A percentile compares a stretch with the other conserved stretches of the same genome.
Conservation (phyloP, 257 asterid genomes). For the Paulownia fortunei region DNA sequence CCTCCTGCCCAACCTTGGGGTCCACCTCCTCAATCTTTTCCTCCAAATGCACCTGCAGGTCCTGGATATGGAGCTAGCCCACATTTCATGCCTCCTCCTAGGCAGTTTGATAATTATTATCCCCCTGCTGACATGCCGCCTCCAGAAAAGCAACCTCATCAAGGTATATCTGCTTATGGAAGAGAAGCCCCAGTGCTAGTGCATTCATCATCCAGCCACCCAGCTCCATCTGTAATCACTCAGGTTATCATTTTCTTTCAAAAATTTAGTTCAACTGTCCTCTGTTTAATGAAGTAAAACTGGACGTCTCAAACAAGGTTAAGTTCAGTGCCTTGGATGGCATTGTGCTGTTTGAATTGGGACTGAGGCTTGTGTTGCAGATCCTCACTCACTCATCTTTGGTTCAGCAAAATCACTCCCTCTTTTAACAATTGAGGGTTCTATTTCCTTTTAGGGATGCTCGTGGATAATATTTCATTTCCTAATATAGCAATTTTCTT, state of each 20-base stretch:
- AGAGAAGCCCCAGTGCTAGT: constrained; percentile 20
- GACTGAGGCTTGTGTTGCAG: not conserved
- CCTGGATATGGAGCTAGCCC: constrained; percentile 23
- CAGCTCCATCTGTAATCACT: constrained; percentile 19
- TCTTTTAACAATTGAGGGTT: not conserved
- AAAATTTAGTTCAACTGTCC: not conserved
- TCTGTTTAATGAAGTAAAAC: constrained; percentile 2
- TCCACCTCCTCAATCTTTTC: constrained; percentile 19
- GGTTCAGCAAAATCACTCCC: constrained; percentile 1
- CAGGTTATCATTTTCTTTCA: not conserved
- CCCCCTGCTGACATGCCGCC: not conserved
- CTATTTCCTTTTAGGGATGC: not conserved
- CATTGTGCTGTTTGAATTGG: not conserved
- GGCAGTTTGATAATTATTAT: constrained; percentile 20
- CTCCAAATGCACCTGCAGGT: not conserved
- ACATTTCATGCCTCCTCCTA: constrained; percentile 20
- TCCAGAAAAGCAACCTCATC: constrained; percentile 16
- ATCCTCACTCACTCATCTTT: not conserved
- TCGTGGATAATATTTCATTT: not conserved
- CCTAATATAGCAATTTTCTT: not conserved
- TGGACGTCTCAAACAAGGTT: constrained; percentile 1
- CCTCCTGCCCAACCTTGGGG: constrained; percentile 19
- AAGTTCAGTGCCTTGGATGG: constrained; percentile 16
- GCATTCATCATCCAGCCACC: constrained; percentile 1
- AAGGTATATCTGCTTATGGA: constrained; percentile 25